Conservation (phyloP, 73 alveolate genomes). For the Stentor roeselii region DNA sequence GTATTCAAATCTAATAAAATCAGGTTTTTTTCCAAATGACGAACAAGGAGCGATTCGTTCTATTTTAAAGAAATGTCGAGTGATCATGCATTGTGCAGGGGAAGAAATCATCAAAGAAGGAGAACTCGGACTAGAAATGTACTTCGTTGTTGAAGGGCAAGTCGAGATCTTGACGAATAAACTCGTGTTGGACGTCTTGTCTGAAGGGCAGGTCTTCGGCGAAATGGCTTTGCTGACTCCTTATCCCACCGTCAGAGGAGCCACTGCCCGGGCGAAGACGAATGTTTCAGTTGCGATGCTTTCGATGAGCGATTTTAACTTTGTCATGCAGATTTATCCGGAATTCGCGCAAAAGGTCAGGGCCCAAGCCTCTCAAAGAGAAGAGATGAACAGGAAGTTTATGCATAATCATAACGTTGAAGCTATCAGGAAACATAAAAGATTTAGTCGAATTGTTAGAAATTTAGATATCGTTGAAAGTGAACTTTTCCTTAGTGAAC, state of each 20-base stretch:
- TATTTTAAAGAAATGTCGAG: slow-evolving; percentile 32
- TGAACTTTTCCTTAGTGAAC: not conserved
- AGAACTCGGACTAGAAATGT: slow-evolving; percentile 58
- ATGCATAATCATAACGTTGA: not conserved
- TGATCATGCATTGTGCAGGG: slow-evolving; percentile 35
- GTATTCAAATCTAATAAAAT: not conserved
- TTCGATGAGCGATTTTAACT: slow-evolving; percentile 44
- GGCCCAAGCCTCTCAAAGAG: not conserved
- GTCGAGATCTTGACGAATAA: slow-evolving; percentile 35
- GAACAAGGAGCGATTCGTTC: slow-evolving; percentile 46
- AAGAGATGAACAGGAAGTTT: not conserved
- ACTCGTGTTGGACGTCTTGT: slow-evolving; percentile 35
- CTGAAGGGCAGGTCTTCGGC: slow-evolving; percentile 36
- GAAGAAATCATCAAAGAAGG: slow-evolving; percentile 52
- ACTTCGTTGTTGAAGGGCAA: slow-evolving; percentile 49
- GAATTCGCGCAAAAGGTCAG: slow-evolving; percentile 35
- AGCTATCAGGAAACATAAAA: not conserved
- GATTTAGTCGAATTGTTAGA: not conserved
- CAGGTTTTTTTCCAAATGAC: slow-evolving; percentile 46
- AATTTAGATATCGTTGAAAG: not conserved
- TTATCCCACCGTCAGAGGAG: not conserved
- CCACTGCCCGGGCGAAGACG: slow-evolving; percentile 42
- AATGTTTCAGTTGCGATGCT: slow-evolving; percentile 45
- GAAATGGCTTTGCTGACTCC: slow-evolving; percentile 26
- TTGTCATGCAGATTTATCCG: slow-evolving; percentile 53